phyloP scores from a whole-genome alignment of 176 grass and related monocot genomes.

The Oropetium thomaeum region DNA sequence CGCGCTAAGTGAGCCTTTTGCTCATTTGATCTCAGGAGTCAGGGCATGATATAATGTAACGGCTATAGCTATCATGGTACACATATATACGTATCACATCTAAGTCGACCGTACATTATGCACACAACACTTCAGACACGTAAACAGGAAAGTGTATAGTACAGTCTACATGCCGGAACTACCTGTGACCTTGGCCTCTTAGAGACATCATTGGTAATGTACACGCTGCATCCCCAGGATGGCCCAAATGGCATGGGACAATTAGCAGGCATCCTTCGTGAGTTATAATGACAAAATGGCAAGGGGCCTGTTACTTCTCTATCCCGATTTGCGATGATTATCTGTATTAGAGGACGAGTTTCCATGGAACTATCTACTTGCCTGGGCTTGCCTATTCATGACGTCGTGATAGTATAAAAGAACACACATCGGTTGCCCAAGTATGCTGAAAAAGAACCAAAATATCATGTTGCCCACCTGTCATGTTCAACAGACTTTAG shows the following conservation, averaged over 20 bases:
- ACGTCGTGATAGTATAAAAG: constrained; percentile 97
- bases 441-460: constrained; percentile 99
- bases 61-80: not conserved
- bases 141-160: not conserved
- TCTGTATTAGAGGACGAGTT: not conserved
- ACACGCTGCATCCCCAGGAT: not conserved
- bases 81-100: constrained; percentile 6
- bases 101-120: not conserved
- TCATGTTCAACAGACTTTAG: not conserved
- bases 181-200: not conserved
- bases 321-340: not conserved
- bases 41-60: not conserved
- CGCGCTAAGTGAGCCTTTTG: not conserved
- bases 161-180: not conserved
- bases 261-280: not conserved
- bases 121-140: constrained; percentile 11
- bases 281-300: not conserved
- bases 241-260: not conserved
- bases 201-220: constrained; percentile 4
- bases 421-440: constrained; percentile 93
- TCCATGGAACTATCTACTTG: constrained; percentile 35
- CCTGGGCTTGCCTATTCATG: constrained; percentile 76
- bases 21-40: constrained; percentile 14
- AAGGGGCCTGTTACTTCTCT: not conserved
- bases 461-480: constrained; percentile 99